Evolutionary conservation across 805 yeast genomes (phyloP).

Genomic region (Hanseniaspora thailandica): DNA sequence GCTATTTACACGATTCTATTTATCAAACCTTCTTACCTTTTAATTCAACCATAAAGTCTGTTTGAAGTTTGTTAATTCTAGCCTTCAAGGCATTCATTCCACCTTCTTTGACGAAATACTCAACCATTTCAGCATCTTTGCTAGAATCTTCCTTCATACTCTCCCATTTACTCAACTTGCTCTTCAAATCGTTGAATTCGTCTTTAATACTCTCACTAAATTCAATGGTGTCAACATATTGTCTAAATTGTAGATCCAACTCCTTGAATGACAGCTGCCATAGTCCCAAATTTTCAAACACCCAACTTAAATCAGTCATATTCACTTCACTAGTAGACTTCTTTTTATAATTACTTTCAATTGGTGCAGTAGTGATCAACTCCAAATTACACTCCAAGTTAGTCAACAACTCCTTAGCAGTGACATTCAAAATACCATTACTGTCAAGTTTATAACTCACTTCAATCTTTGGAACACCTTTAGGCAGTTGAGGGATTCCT

Average conservation of each 20-base stretch:
- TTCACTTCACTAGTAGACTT: not conserved
- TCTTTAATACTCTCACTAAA: not conserved
- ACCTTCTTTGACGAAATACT: constrained; percentile 1
- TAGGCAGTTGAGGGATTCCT: constrained; percentile 64
- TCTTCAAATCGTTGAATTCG: constrained; percentile 1
- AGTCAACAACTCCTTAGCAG: constrained; percentile 69
- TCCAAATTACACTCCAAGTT: constrained; percentile 41
- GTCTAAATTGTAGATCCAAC: constrained; percentile 9
- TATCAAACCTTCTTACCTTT: not conserved
- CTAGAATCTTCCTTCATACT: not conserved
- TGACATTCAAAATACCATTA: constrained; percentile 70
- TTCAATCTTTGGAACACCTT: constrained; percentile 68
- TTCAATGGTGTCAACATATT: not conserved
- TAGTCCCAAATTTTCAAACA: constrained; percentile 13
- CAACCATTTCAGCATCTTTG: constrained; percentile 8
- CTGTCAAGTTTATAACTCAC: constrained; percentile 74
- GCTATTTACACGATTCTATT: no score
- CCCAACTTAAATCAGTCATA: constrained; percentile 7
- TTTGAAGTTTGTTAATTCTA: constrained; percentile 7
- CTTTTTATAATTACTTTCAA: not conserved
- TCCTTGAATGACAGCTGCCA: constrained; percentile 12
- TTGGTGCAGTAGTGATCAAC: constrained; percentile 11
- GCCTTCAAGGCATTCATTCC: constrained; percentile 8
- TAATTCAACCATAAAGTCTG: constrained; percentile 6
- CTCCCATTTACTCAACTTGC: not conserved